Base-by-base conservation (phyloP, 352 stramenopile species). In the Phytophthora pinifolia region DNA sequence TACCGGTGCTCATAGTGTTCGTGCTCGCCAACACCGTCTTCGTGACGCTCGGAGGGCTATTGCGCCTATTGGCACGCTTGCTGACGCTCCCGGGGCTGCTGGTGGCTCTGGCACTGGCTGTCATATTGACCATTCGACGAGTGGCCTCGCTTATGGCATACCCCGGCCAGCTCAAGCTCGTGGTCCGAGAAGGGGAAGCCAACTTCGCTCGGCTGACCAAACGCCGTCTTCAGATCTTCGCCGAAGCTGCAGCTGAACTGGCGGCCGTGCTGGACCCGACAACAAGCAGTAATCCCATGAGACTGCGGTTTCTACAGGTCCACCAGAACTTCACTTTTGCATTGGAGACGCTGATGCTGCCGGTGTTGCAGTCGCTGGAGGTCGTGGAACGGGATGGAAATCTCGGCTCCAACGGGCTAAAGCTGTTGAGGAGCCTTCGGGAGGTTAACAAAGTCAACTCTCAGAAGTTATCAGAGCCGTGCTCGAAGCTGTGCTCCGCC, bases 161-260 rank as follows among this genome's bases (percentile, higher is more conserved):
- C 43, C 85, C 85, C 0, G 85, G 85, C 1, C 85, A 95, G 32
- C 57, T 95, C 20, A 60, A 69, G 20, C 63, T 95, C 29, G 83
- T 95, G 30, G 85, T 88, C 36, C 75, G 85, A 43, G 85, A 95
- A 47, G 83, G 83, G 0, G 85, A 95, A 56, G 68, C 69, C 55
- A 92, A 74, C 41, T 95, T 92, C 22, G 77, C 81, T 38, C 68
- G 79, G 7, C 63, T 93, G 37, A 82, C 70, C 4, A 88, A 88
- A 61, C 77, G 79, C 5, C 76, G 82, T 7, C 54, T 95, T 6
- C 72, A 80, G 17, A 83, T 92, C 61, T 80, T 87, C 36, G 53
- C 83, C 7, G 82, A 91, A 34, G 68, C 79, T 17, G 69, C 70
- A 14, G 59, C 73, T 17, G 79, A 92, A 33, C 65, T 93, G 13